A percentile compares a stretch with the other conserved stretches of the same genome.
phyloP scores from a whole-genome alignment of 805 yeast species.

The Jamesozyma rosinii region DNA sequence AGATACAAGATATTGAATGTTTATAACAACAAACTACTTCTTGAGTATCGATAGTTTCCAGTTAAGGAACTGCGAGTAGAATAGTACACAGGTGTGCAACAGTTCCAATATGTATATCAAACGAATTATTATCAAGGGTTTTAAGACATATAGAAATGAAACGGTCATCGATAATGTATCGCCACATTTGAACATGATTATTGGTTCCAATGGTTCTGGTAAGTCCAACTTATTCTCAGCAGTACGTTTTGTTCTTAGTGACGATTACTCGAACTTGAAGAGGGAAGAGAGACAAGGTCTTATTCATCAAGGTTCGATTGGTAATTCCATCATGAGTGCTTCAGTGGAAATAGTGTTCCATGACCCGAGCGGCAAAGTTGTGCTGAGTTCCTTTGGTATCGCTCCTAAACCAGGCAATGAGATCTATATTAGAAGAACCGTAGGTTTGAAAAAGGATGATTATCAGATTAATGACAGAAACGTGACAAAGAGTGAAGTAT shows the following conservation, averaged over 20 bases:
- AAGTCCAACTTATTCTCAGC: constrained; percentile 95
- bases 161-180: constrained; percentile 69
- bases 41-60: no score
- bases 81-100: no score
- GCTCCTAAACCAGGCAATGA: constrained; percentile 39
- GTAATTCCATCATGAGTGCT: constrained; percentile 83
- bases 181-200: constrained; percentile 75
- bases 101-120: constrained; percentile 32
- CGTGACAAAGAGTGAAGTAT: constrained; percentile 70
- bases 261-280: constrained; percentile 75
- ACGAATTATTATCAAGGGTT: constrained; percentile 75
- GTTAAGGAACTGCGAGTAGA: no score
- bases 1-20: no score
- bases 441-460: constrained; percentile 89
- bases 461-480: constrained; percentile 74
- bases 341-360: constrained; percentile 86
- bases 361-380: constrained; percentile 67
- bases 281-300: constrained; percentile 80
- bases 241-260: constrained; percentile 82
- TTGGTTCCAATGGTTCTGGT: constrained; percentile 94
- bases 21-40: no score
- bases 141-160: constrained; percentile 82
- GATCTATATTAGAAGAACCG: constrained; percentile 72
- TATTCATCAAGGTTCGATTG: constrained; percentile 76
- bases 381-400: constrained; percentile 37